These are phyloP conservation scores for Lagenidium giganteum DNA, from an alignment of 352 stramenopile genomes.

Conservation along the genomic window DNA sequence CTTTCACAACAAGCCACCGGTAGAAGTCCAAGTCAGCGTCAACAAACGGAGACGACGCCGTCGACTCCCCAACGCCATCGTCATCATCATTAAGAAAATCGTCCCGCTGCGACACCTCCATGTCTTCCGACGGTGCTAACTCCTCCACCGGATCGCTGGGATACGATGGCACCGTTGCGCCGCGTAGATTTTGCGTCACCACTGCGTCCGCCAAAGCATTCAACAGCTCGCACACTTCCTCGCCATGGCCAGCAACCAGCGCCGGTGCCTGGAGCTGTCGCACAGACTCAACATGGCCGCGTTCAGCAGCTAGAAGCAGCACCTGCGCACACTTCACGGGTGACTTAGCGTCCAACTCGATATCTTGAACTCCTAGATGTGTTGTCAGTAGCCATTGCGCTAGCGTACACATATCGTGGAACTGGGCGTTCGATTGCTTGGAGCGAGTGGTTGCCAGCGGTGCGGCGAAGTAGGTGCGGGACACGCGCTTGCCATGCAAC, in stretches of 20 bases:
- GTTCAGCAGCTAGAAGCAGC: conserved; percentile 48
- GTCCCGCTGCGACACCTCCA: no score
- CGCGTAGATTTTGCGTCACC: conserved; percentile 10
- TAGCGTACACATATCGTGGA: conserved; percentile 40
- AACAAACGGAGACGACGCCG: conserved; percentile 3
- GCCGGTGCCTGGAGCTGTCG: conserved; percentile 30
- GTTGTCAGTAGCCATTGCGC: conserved; percentile 41
- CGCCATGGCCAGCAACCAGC: conserved; percentile 31
- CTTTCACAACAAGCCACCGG: conserved; percentile 12
- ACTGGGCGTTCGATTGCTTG: conserved; percentile 26
- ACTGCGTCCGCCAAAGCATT: conserved; percentile 35
- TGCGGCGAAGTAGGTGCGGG: conserved; percentile 41
- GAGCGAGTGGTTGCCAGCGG: conserved; percentile 10
- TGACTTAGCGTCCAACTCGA: conserved; percentile 8
- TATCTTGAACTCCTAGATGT: conserved; percentile 19
- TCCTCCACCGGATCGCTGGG: conserved; percentile 34
- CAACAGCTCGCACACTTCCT: conserved; percentile 52
- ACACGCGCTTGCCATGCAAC: conserved; percentile 37
- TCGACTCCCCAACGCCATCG: conserved; percentile 11
- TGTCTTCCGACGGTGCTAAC: conserved; percentile 30
- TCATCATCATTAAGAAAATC: conserved; percentile 33
- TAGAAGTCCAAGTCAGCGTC: not conserved
- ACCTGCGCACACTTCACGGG: conserved; percentile 32
- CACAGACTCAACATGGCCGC: conserved; percentile 25
- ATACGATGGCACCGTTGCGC: conserved; percentile 20